Evolutionary conservation across 2,329 filamentous ascomycete genomes (phyloP).

Genomic region (Colletotrichum camelliae): DNA sequence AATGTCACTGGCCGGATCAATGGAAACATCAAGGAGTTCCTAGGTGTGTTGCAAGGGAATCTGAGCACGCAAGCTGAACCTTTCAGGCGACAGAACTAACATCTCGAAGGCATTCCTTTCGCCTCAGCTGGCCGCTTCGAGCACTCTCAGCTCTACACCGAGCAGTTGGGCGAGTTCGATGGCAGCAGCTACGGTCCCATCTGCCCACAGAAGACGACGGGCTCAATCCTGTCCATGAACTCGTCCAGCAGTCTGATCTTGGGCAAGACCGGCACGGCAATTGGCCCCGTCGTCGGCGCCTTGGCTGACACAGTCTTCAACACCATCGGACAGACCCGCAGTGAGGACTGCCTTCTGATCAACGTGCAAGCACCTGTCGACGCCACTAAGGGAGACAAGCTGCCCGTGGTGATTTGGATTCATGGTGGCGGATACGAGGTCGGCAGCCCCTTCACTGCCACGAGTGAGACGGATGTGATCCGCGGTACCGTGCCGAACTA

Average conservation of each 20-base stretch:
- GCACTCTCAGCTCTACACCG: background rate
- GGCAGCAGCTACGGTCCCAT: background rate
- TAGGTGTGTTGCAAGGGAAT: background rate
- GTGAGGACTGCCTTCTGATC: conserved; percentile 57
- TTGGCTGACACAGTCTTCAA: conserved; percentile 2
- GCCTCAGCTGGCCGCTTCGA: conserved; percentile 2
- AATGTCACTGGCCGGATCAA: background rate
- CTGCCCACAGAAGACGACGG: conserved; percentile 4
- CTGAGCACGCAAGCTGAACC: accelerated
- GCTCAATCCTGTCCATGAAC: background rate
- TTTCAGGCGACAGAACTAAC: accelerated
- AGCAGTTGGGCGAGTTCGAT: background rate
- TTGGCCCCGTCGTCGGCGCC: background rate
- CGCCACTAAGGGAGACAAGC: conserved; percentile 42
- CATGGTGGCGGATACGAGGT: conserved; percentile 40
- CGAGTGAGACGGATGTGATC: background rate
- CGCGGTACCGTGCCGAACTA: conserved; percentile 30
- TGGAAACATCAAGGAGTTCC: background rate
- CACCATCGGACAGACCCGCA: background rate
- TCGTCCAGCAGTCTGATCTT: background rate
- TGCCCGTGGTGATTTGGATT: conserved; percentile 43
- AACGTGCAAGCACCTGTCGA: conserved; percentile 53
- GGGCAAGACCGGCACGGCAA: background rate
- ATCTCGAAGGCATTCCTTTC: background rate
- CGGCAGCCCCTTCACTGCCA: conserved; percentile 25